Conservation (phyloP, 2,329 filamentous ascomycete genomes). For the Gaeumannomyces sp. region DNA sequence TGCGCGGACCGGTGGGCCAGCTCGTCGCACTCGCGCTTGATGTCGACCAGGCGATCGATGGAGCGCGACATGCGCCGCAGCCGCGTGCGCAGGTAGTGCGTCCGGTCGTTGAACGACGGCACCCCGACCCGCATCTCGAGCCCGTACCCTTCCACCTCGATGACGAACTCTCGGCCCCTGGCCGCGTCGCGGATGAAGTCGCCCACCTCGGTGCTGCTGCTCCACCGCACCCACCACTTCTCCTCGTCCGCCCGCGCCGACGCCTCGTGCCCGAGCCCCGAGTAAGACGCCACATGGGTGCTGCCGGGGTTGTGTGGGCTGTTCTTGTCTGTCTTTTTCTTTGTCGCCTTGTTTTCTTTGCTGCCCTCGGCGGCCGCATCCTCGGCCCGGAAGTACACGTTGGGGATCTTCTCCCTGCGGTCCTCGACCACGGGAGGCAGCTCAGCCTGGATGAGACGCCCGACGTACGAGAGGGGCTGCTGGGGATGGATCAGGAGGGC, state of each 20-base stretch:
- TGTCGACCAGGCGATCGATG: conserved; percentile 61
- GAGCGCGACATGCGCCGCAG: conserved; percentile 64
- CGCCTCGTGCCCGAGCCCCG: conserved; percentile 60
- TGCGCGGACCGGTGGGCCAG: conserved; percentile 73
- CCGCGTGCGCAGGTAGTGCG: conserved; percentile 75
- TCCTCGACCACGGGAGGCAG: conserved; percentile 63
- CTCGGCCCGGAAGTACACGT: conserved; percentile 73
- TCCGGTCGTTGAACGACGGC: conserved; percentile 84
- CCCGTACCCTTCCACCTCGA: conserved; percentile 67
- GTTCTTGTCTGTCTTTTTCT: conserved; percentile 22
- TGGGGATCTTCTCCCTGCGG: conserved; percentile 62
- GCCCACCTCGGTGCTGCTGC: conserved; percentile 79
- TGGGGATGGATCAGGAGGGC: conserved; percentile 83
- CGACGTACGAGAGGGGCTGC: conserved; percentile 85
- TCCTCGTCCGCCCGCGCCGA: conserved; percentile 31
- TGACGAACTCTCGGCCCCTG: conserved; percentile 74
- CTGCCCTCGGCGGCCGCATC: conserved; percentile 45
- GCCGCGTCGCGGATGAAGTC: conserved; percentile 92
- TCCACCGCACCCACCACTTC: conserved; percentile 78
- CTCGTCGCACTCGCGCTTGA: conserved; percentile 77
- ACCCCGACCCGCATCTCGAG: conserved; percentile 70
- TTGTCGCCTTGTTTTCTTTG: conserved; percentile 30
- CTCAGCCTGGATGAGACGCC: conserved; percentile 83
- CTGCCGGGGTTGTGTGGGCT: conserved; percentile 17
- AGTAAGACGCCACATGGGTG: conserved; percentile 59